Conservation (phyloP, 169 alveolate genomes). For the Cryptosporidium felis region DNA sequence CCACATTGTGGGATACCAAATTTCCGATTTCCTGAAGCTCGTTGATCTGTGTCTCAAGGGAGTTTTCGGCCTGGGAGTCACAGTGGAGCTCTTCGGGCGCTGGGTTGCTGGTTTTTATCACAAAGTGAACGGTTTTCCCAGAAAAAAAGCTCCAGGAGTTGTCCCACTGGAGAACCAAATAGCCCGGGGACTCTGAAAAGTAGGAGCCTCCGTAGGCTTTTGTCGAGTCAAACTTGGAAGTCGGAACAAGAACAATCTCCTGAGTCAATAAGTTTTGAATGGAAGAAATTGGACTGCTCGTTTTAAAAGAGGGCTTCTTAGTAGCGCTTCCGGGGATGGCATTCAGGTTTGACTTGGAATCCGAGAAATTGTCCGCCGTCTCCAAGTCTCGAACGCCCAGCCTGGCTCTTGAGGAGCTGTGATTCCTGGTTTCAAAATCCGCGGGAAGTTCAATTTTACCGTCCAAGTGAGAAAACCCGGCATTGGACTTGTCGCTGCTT, state of each 20-base stretch:
- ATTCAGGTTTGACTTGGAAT: no score
- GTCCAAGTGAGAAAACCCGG: no score
- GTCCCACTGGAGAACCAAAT: slow-evolving; percentile 57
- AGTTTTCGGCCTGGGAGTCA: no score
- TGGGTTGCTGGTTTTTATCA: slow-evolving; percentile 34
- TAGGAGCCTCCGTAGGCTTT: slow-evolving; percentile 68
- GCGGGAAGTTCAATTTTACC: no score
- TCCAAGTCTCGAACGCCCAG: no score
- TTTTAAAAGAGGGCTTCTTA: no score
- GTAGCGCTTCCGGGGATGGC: no score
- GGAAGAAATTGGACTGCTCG: neutral
- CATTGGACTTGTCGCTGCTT: no score
- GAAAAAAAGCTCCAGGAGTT: slow-evolving; percentile 71
- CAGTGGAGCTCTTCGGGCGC: neutral
- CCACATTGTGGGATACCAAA: slow-evolving; percentile 54
- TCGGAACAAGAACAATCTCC: slow-evolving; percentile 37
- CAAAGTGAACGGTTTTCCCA: slow-evolving; percentile 68
- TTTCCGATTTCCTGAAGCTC: slow-evolving; percentile 10
- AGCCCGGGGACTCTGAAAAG: slow-evolving; percentile 48
- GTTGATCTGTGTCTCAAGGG: neutral
- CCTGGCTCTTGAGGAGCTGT: no score
- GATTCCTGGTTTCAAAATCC: no score
- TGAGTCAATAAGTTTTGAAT: slow-evolving; percentile 4
- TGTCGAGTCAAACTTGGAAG: slow-evolving; percentile 53
- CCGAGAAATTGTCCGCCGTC: no score